phyloP scores from a whole-genome alignment of 345 rosid genomes.

The Noccaea caerulescens region DNA sequence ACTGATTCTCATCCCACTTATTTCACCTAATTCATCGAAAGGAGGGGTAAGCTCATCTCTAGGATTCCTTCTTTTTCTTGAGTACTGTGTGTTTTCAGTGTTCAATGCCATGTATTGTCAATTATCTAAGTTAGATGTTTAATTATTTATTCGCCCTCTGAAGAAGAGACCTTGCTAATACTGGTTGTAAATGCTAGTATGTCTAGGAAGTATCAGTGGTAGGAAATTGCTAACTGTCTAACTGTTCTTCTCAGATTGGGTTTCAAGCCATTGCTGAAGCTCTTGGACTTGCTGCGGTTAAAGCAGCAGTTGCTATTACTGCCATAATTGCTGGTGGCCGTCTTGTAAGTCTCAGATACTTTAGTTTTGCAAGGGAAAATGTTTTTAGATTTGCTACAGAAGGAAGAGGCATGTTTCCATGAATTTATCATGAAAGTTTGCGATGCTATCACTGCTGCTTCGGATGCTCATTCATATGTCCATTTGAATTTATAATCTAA shows the following conservation, averaged over 20 bases:
- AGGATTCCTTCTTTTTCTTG: slow-evolving; percentile 17
- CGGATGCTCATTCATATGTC: slow-evolving; percentile 10
- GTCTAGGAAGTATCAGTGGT: slow-evolving; percentile 20
- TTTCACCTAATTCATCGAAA: slow-evolving; percentile 96
- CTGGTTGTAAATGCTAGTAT: not conserved
- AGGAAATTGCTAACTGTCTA: slow-evolving; percentile 26
- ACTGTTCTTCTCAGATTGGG: slow-evolving; percentile 72
- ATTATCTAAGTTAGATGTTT: slow-evolving; percentile 23
- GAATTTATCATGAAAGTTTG: slow-evolving; percentile 24
- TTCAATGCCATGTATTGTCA: not conserved
- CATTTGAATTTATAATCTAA: slow-evolving; percentile 23
- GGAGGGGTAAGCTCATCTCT: slow-evolving; percentile 84
- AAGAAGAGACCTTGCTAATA: not conserved
- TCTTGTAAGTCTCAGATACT: slow-evolving; percentile 61
- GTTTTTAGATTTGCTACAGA: slow-evolving; percentile 28
- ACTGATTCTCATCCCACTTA: slow-evolving; percentile 96
- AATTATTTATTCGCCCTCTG: not conserved
- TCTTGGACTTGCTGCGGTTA: slow-evolving; percentile 96
- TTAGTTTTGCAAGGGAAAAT: slow-evolving; percentile 13
- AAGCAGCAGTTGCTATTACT: slow-evolving; percentile 91
- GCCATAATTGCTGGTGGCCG: slow-evolving; percentile 98
- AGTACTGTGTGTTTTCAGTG: slow-evolving; percentile 25
- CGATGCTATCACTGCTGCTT: slow-evolving; percentile 25
- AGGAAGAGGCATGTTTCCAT: slow-evolving; percentile 26
- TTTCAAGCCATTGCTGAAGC: slow-evolving; percentile 98